Evolutionary conservation across 805 yeast species (phyloP).

Genomic region (Myxozyma geophila): DNA sequence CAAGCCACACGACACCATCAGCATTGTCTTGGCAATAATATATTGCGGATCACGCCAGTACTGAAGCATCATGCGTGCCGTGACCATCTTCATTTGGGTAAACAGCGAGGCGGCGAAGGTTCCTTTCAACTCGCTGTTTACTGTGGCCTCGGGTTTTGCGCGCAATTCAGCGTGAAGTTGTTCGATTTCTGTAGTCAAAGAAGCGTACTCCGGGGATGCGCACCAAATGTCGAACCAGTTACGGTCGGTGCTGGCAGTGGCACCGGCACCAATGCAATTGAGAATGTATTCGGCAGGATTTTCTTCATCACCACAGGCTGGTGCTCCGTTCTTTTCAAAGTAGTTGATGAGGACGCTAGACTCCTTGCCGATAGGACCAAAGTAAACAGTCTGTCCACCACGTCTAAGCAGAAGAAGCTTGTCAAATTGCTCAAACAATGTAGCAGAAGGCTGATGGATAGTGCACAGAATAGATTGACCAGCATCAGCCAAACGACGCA

Average conservation of each 20-base stretch:
- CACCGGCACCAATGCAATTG: slow-evolving; percentile 80
- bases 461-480: slow-evolving; percentile 80
- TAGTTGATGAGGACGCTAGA: slow-evolving; percentile 62
- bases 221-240: slow-evolving; percentile 72
- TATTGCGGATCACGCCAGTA: slow-evolving; percentile 67
- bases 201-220: slow-evolving; percentile 50
- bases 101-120: slow-evolving; percentile 55
- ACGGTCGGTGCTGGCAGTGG: slow-evolving; percentile 62
- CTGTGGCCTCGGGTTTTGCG: slow-evolving; percentile 37
- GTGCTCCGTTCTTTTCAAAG: slow-evolving; percentile 74
- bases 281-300: slow-evolving; percentile 80
- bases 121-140: slow-evolving; percentile 36
- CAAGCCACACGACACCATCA: slow-evolving; percentile 57
- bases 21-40: slow-evolving; percentile 61
- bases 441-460: slow-evolving; percentile 78
- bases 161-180: slow-evolving; percentile 42
- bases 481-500: slow-evolving; percentile 67
- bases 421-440: slow-evolving; percentile 68
- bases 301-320: slow-evolving; percentile 61
- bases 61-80: slow-evolving; percentile 50
- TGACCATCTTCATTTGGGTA: slow-evolving; percentile 52
- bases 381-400: slow-evolving; percentile 82
- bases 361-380: slow-evolving; percentile 76
- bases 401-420: slow-evolving; percentile 66
- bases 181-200: slow-evolving; percentile 46